These are phyloP conservation scores for Boletales sp. DNA, from an alignment of 768 basidiomycete species.

Conservation along the genomic window DNA sequence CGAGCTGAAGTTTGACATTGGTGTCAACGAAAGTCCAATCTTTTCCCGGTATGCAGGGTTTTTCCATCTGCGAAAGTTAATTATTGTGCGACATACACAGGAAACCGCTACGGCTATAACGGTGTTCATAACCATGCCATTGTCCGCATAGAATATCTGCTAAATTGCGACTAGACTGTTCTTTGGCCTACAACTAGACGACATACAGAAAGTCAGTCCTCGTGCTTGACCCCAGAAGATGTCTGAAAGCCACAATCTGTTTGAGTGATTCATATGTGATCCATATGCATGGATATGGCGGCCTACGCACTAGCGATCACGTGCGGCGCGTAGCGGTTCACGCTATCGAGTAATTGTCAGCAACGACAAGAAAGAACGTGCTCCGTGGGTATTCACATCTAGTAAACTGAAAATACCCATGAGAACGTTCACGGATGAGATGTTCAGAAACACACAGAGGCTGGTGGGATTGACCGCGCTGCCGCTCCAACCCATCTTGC, in stretches of 20 bases:
- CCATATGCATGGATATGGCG: neutral
- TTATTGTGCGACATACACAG: slow-evolving; percentile 32
- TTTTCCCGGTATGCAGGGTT: neutral
- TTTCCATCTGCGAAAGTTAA: neutral
- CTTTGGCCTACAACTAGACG: neutral
- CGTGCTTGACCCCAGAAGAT: slow-evolving; percentile 73
- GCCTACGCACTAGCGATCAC: slow-evolving; percentile 37
- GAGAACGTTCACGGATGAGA: neutral
- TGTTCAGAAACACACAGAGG: slow-evolving; percentile 31
- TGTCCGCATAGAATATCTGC: slow-evolving; percentile 70
- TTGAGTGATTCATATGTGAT: neutral
- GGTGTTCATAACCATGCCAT: slow-evolving; percentile 52
- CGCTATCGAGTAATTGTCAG: slow-evolving; percentile 18
- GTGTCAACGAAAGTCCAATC: slow-evolving; percentile 55
- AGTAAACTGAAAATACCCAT: slow-evolving; percentile 31
- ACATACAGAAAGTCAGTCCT: slow-evolving; percentile 57
- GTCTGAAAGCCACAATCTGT: slow-evolving; percentile 34
- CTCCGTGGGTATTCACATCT: slow-evolving; percentile 30
- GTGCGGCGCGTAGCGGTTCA: slow-evolving; percentile 44
- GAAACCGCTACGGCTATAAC: slow-evolving; percentile 48
- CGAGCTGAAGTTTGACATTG: slow-evolving; percentile 63
- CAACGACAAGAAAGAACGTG: neutral
- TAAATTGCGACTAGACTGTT: neutral
- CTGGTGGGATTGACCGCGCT: slow-evolving; percentile 40
- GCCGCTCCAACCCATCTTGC: slow-evolving; percentile 46